Base-by-base conservation (phyloP, 108 stramenopile genomes). In the Cyclotella kingstonii region DNA sequence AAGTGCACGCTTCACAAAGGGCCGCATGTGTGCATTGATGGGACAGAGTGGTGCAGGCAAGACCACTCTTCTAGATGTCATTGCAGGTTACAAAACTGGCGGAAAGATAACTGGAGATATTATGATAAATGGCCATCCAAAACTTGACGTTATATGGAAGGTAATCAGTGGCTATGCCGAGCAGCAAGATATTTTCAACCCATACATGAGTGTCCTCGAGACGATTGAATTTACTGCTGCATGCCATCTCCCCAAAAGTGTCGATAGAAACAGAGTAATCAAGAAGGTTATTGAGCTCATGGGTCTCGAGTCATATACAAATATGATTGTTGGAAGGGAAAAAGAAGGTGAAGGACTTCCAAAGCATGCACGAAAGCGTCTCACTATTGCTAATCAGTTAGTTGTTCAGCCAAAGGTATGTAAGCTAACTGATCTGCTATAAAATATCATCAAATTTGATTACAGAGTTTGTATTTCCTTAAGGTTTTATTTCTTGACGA, bases 41-140 rank as follows among this genome's bases (percentile, higher is more conserved):
- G 51, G 47, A 21, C 47, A 49, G 34, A 41, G 50, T 53, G 28
- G 38, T 38, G 74, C 70, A 2, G 85, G 85, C 9, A 86, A 87
- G 66, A 84, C 86, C 0, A 87, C 86, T 18, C 63, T 87, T 8
- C 55, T 87, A 11, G 85, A 89, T 44, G 85, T 87, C 1, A 62
- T 87, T 11, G 84, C 86, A 2, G 87, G 87, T 9, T 84, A 86
- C 51, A 87, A 87, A 49, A 85, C 85, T 28, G 82, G 81, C 2
- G 85, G 85, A 6, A 48, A 29, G 14, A 52, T 85, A 41, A 64
- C 54, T 2, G 86, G 88, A 1, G 83, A 86, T n/a, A 85, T 89
- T 27, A 48, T 51, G 22, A 60, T 87, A 34, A 83, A 86, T 59
- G 84, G 87, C 17, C 49, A 39, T 22, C 60, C 73, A 8, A 82